These are phyloP conservation scores for Apostasia ramifera DNA, from an alignment of 106 monocot genomes.

Conservation along the genomic window DNA sequence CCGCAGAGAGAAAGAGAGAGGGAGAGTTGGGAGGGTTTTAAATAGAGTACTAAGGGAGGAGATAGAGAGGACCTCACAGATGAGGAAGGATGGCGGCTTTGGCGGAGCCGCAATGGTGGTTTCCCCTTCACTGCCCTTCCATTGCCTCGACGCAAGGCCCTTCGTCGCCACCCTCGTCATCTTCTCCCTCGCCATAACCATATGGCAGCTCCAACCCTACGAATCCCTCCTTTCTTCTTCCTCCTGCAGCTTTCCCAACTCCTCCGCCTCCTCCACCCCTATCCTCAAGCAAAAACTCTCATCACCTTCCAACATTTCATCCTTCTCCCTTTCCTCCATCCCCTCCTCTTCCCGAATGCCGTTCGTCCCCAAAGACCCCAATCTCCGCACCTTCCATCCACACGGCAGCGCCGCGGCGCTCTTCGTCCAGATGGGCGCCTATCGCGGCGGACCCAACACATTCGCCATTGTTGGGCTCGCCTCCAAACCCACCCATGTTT, in stretches of 20 bases:
- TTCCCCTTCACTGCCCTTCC: conserved; percentile 2
- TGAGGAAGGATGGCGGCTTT: conserved; percentile 7
- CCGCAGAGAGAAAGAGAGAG: no score
- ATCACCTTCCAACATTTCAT: not conserved
- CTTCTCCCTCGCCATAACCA: conserved; percentile 37
- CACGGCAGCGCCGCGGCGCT: conserved; percentile 52
- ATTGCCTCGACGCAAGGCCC: conserved; percentile 42
- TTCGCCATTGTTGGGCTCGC: conserved; percentile 61
- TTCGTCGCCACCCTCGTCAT: conserved; percentile 36
- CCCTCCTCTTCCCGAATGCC: not conserved
- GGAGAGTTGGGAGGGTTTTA: not conserved
- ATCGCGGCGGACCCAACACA: conserved; percentile 51
- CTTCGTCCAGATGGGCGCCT: conserved; percentile 70
- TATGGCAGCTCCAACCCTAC: conserved; percentile 64
- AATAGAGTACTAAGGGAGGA: no score
- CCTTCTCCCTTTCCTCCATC: not conserved
- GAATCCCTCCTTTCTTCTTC: conserved; percentile 33
- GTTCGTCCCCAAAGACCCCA: conserved; percentile 14
- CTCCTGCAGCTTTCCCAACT: not conserved
- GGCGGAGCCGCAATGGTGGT: not conserved
- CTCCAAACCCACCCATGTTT: conserved; percentile 67
- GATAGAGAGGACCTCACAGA: not conserved
- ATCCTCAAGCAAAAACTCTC: not conserved
- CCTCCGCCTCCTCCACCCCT: not conserved
- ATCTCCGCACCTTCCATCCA: conserved; percentile 44